These are phyloP conservation scores for Salvia hispanica DNA, from an alignment of 257 asterid species.

Conservation along the genomic window DNA sequence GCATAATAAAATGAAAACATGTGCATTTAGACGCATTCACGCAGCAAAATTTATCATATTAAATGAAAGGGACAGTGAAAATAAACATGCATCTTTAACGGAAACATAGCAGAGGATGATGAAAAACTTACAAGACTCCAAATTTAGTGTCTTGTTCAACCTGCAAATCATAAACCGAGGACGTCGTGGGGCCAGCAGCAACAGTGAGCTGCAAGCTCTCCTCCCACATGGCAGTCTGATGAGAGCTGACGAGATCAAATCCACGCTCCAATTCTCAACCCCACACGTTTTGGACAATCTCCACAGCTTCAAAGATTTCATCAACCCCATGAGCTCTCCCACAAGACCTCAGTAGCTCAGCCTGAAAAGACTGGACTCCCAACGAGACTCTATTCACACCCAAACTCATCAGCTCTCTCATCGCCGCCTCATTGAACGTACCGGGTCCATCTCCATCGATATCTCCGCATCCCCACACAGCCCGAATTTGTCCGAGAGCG, in stretches of 20 bases:
- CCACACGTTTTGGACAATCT: conserved; percentile 63
- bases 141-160: conserved; percentile 86
- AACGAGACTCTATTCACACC: conserved; percentile 91
- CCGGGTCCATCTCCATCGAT: conserved; percentile 99
- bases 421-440: conserved; percentile 58
- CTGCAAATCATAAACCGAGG: conserved; percentile 93
- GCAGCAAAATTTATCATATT: neutral
- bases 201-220: conserved; percentile 73
- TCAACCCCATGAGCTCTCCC: conserved; percentile 89
- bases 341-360: conserved; percentile 77
- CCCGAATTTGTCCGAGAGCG: conserved; percentile 62
- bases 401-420: conserved; percentile 60
- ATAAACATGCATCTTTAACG: neutral
- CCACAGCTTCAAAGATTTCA: conserved; percentile 76
- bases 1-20: too few relatives aligned
- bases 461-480: conserved; percentile 69
- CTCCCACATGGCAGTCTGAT: conserved; percentile 88
- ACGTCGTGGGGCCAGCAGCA: conserved; percentile 66
- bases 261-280: conserved; percentile 85
- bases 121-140: conserved; percentile 65
- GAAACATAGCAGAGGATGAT: neutral
- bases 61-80: too few relatives aligned
- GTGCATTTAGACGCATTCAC: too few relatives aligned
- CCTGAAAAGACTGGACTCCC: conserved; percentile 93
- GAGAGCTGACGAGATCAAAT: conserved; percentile 90